phyloP scores from a whole-genome alignment of 257 asterid genomes.

The Petunia secreta region DNA sequence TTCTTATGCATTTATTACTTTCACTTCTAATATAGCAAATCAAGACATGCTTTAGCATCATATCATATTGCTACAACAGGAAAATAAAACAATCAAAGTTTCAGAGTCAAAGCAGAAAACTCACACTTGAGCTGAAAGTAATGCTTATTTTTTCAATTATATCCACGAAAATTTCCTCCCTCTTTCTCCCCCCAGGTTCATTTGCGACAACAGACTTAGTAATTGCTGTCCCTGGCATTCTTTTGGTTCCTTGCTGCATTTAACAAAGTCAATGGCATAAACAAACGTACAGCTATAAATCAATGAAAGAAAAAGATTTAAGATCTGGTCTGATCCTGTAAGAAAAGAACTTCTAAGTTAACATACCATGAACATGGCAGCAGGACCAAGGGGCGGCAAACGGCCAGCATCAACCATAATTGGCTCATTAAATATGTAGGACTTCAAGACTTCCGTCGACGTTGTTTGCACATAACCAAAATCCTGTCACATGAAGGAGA shows the following conservation, averaged over 20 bases:
- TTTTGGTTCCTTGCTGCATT: slow-evolving; percentile 92
- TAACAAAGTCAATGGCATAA: slow-evolving; percentile 38
- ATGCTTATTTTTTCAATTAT: slow-evolving; percentile 96
- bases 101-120: slow-evolving; percentile 38
- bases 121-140: slow-evolving; percentile 98
- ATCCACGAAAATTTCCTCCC: slow-evolving; percentile 99
- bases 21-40: background rate
- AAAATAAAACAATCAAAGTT: background rate
- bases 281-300: slow-evolving; percentile 14
- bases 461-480: slow-evolving; percentile 98
- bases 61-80: slow-evolving; percentile 19
- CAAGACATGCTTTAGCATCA: slow-evolving; percentile 13
- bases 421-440: slow-evolving; percentile 94
- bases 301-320: slow-evolving; percentile 23
- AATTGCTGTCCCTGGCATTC: slow-evolving; percentile 99
- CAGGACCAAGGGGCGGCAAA: slow-evolving; percentile 91
- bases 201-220: slow-evolving; percentile 96
- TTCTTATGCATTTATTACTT: background rate
- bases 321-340: background rate
- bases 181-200: slow-evolving; percentile 95
- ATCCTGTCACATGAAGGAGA: slow-evolving; percentile 62
- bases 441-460: slow-evolving; percentile 94
- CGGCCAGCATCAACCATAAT: slow-evolving; percentile 92
- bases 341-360: slow-evolving; percentile 25
- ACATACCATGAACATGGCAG: slow-evolving; percentile 88